Evolutionary conservation across 2,329 filamentous ascomycete genomes (phyloP).

Genomic region (Aquanectria penicillioides): DNA sequence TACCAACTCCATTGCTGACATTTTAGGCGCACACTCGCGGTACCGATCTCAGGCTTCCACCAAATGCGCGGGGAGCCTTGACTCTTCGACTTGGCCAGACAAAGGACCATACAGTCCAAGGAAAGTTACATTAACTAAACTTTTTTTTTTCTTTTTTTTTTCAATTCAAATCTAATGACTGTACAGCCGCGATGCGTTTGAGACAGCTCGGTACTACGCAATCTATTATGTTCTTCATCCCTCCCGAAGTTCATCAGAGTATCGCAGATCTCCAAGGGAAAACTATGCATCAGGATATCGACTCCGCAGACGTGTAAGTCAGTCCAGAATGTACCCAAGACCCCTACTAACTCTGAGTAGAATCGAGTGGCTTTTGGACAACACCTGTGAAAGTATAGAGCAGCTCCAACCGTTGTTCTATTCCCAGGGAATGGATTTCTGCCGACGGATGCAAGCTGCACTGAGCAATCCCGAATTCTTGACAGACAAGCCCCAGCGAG

Average conservation of each 20-base stretch:
- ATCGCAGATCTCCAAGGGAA: slow-evolving; percentile 57
- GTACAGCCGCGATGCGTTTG: slow-evolving; percentile 70
- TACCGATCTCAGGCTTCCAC: slow-evolving; percentile 66
- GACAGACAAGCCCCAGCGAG: slow-evolving; percentile 48
- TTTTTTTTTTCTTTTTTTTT: too few relatives aligned
- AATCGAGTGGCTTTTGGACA: slow-evolving; percentile 67
- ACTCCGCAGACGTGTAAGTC: slow-evolving; percentile 41
- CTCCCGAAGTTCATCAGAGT: slow-evolving; percentile 70
- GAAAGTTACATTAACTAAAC: slow-evolving; percentile 50
- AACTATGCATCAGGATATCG: neutral
- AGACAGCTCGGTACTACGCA: slow-evolving; percentile 67
- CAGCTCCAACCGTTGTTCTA: slow-evolving; percentile 67
- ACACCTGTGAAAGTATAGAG: slow-evolving; percentile 69
- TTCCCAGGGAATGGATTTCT: slow-evolving; percentile 70
- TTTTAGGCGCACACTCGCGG: slow-evolving; percentile 70
- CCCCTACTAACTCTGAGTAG: slow-evolving; percentile 20
- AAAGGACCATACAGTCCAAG: slow-evolving; percentile 71
- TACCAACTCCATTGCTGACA: slow-evolving; percentile 48
- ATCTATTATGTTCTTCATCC: slow-evolving; percentile 64
- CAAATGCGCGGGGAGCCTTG: slow-evolving; percentile 58
- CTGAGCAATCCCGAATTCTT: slow-evolving; percentile 53
- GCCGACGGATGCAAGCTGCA: slow-evolving; percentile 64
- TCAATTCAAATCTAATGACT: neutral
- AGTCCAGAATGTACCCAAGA: rapidly evolving
- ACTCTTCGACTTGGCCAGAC: slow-evolving; percentile 66